Percentiles rank a stretch among this genome's conserved stretches.
These are phyloP conservation scores for Euptelea pleiosperma DNA, from an alignment of 164 flowering plant genomes.

Conservation along the genomic window DNA sequence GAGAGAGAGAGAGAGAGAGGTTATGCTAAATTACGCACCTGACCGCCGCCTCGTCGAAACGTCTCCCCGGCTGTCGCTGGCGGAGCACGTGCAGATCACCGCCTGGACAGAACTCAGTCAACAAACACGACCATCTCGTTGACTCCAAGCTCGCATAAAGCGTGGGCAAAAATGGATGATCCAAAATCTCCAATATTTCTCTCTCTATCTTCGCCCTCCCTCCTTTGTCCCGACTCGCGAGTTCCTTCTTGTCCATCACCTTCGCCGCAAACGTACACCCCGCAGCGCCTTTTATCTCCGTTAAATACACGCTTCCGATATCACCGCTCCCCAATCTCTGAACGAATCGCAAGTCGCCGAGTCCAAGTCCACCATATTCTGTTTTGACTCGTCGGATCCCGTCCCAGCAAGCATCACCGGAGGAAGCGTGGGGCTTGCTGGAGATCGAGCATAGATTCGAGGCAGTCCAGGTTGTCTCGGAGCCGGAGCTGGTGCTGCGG, in stretches of 20 bases:
- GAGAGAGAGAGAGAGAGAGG: too few relatives aligned
- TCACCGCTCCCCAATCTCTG: conserved; percentile 74
- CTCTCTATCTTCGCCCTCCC: conserved; percentile 60
- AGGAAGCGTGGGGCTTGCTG: conserved; percentile 21
- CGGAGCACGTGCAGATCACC: conserved; percentile 82
- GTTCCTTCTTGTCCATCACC: conserved; percentile 71
- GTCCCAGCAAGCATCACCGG: conserved; percentile 35
- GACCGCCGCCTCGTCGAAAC: conserved; percentile 60
- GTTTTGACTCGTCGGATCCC: conserved; percentile 33
- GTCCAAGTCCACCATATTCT: conserved; percentile 22
- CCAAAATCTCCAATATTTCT: conserved; percentile 57
- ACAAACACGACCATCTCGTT: conserved; percentile 50
- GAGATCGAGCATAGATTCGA: conserved; percentile 28
- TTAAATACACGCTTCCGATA: conserved; percentile 73
- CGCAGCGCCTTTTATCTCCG: conserved; percentile 37
- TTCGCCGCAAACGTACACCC: conserved; percentile 56
- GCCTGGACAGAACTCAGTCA: conserved; percentile 88
- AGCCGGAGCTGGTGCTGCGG: conserved; percentile 57
- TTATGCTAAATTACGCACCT: conserved; percentile 39
- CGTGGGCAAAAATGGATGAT: conserved; percentile 78
- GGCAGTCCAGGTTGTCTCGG: conserved; percentile 41
- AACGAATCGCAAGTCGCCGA: conserved; percentile 56
- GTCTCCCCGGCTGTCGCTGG: conserved; percentile 54
- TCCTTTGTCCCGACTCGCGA: conserved; percentile 51
- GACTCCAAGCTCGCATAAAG: conserved; percentile 55